phyloP scores from a whole-genome alignment of 2,329 filamentous ascomycete genomes.

The Penicillium occitanis region DNA sequence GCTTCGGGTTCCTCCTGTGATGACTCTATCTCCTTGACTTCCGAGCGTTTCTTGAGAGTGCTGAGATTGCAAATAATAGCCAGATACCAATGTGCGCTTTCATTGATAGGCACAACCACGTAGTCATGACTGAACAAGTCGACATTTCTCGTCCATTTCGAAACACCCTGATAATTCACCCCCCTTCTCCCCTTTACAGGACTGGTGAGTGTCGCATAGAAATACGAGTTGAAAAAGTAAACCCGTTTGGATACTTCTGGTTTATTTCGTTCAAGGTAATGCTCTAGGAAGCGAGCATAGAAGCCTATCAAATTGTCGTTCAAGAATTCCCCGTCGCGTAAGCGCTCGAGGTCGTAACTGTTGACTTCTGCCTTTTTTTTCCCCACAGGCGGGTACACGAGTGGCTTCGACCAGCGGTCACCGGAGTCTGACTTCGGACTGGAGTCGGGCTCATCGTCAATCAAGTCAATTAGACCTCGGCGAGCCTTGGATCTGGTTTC shows the following conservation, averaged over 20 bases:
- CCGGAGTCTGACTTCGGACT: conserved; percentile 3
- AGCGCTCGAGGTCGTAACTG: conserved; percentile 57
- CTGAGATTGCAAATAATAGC: conserved; percentile 90
- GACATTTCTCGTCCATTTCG: conserved; percentile 81
- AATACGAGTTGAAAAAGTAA: conserved; percentile 91
- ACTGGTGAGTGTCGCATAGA: conserved; percentile 75
- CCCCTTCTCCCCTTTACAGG: conserved; percentile 50
- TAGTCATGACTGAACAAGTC: conserved; percentile 86
- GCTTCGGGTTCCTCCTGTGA: conserved; percentile 16
- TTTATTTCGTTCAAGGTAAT: conserved; percentile 55
- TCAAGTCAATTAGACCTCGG: conserved; percentile 21
- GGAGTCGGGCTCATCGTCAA: conserved; percentile 11
- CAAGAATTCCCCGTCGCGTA: conserved; percentile 81
- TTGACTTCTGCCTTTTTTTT: conserved; percentile 50
- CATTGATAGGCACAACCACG: conserved; percentile 88
- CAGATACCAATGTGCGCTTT: conserved; percentile 86
- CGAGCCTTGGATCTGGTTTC: conserved; percentile 36
- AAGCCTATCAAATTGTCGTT: conserved; percentile 94
- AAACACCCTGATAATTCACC: conserved; percentile 83
- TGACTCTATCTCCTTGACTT: not conserved
- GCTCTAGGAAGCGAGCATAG: conserved; percentile 74
- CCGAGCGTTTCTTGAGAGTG: conserved; percentile 50
- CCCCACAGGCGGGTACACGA: conserved; percentile 47
- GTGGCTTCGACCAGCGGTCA: conserved; percentile 31
- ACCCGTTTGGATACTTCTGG: conserved; percentile 63